Percentiles rank a stretch among this genome's conserved stretches.
These are phyloP conservation scores for Quercus variabilis DNA, from an alignment of 306 rosid species.

Conservation along the genomic window DNA sequence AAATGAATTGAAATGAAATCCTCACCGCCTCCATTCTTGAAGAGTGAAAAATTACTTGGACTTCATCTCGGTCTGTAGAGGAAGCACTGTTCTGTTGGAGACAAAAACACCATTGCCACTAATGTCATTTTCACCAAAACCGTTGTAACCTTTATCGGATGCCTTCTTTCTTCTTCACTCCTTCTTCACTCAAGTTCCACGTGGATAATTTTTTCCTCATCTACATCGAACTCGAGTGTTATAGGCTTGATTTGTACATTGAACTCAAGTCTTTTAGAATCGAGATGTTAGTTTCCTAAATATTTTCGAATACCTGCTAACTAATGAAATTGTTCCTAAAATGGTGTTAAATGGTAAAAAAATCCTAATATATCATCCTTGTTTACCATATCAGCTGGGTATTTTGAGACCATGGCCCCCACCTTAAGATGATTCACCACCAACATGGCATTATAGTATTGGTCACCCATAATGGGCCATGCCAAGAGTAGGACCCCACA, in stretches of 20 bases:
- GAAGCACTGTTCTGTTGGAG: slow-evolving; percentile 80
- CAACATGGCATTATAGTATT: slow-evolving; percentile 40
- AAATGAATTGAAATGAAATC: neutral
- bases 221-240: too few species aligned
- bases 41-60: slow-evolving; percentile 82
- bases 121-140: slow-evolving; percentile 21
- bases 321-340: too few species aligned
- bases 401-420: slow-evolving; percentile 28
- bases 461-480: slow-evolving; percentile 73
- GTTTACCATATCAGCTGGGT: slow-evolving; percentile 14
- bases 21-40: slow-evolving; percentile 99
- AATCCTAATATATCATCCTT: slow-evolving; percentile 8
- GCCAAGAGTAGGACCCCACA: slow-evolving; percentile 46
- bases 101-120: slow-evolving; percentile 47
- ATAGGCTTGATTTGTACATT: too few species aligned
- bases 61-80: slow-evolving; percentile 72
- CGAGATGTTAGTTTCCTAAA: too few species aligned
- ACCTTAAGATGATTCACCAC: slow-evolving; percentile 42
- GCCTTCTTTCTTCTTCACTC: too few species aligned
- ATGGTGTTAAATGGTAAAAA: too few species aligned
- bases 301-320: too few species aligned
- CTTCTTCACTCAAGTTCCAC: too few species aligned
- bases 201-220: too few species aligned
- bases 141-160: slow-evolving; percentile 37
- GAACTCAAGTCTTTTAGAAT: too few species aligned